phyloP scores from a whole-genome alignment of 2,329 filamentous ascomycete genomes.

The Rosellinia necatrix region DNA sequence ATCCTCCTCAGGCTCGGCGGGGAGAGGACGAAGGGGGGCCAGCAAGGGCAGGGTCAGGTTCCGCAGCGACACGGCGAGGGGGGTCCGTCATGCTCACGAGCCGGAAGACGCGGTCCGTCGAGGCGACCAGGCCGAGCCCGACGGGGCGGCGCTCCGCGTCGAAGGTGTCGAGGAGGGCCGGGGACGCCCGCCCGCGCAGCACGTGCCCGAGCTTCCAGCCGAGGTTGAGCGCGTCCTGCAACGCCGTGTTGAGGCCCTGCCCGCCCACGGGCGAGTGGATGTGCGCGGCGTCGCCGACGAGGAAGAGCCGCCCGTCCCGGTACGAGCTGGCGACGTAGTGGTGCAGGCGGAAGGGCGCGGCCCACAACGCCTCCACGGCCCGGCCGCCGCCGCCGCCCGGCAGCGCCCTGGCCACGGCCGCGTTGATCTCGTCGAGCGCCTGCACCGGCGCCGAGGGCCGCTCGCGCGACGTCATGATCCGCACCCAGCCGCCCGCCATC shows the following conservation, averaged over 20 bases:
- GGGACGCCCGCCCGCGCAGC: not conserved
- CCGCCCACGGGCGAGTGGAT: conserved; percentile 75
- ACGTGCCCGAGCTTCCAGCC: conserved; percentile 50
- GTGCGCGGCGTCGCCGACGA: conserved; percentile 64
- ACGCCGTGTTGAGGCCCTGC: conserved; percentile 68
- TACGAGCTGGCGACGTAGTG: conserved; percentile 41
- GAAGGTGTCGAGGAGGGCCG: conserved; percentile 12
- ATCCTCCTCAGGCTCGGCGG: not conserved
- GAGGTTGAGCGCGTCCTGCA: conserved; percentile 66
- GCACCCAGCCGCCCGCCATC: conserved; percentile 31
- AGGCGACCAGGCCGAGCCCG: not conserved
- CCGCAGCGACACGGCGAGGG: not conserved
- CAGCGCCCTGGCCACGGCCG: conserved; percentile 27
- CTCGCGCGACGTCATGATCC: conserved; percentile 34
- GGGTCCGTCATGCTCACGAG: conserved; percentile 10
- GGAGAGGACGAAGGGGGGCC: not conserved
- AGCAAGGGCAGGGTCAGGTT: not conserved
- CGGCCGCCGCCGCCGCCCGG: conserved; percentile 34
- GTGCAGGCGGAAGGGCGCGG: conserved; percentile 53
- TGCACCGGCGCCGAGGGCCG: conserved; percentile 10
- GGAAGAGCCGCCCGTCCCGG: conserved; percentile 5
- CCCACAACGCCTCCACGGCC: conserved; percentile 42
- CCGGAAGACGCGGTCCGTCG: conserved; percentile 6
- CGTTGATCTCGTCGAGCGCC: conserved; percentile 39
- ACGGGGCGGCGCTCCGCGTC: conserved; percentile 13